These are phyloP conservation scores for Fusarium brachygibbosum DNA, from an alignment of 2,329 filamentous ascomycete species.

Conservation along the genomic window DNA sequence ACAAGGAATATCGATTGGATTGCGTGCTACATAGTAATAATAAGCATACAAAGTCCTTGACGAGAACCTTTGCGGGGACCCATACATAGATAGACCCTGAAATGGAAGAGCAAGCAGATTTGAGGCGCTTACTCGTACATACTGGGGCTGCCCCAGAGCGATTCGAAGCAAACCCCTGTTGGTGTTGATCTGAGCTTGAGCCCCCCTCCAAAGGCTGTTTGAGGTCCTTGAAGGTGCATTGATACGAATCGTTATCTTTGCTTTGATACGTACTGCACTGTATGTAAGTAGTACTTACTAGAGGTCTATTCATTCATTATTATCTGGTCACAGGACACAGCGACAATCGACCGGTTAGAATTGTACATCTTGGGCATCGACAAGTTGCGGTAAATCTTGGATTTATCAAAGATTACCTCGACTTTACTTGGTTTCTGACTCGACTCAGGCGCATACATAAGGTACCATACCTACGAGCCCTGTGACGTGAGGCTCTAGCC, in stretches of 20 bases:
- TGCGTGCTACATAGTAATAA: constrained; percentile 10
- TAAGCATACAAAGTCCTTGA: not conserved
- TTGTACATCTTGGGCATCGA: not conserved
- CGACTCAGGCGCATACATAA: constrained; percentile 22
- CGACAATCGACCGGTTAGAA: constrained; percentile 11
- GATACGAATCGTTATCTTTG: constrained; percentile 13
- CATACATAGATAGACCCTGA: constrained; percentile 2
- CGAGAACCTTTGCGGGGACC: constrained; percentile 33
- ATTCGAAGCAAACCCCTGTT: constrained; percentile 31
- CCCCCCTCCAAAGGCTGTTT: constrained; percentile 17
- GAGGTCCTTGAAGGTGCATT: constrained; percentile 21
- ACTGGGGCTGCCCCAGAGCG: constrained; percentile 10
- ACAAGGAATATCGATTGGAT: constrained; percentile 6
- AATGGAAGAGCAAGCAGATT: not conserved
- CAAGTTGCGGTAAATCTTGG: constrained; percentile 14
- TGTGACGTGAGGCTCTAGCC: constrained; percentile 49
- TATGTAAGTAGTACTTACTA: constrained; percentile 11
- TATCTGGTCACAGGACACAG: constrained; percentile 15
- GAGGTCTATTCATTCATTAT: not conserved
- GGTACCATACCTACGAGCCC: constrained; percentile 18
- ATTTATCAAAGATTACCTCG: constrained; percentile 5
- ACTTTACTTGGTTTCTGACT: constrained; percentile 21
- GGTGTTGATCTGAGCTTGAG: constrained; percentile 28
- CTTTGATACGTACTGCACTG: constrained; percentile 21
- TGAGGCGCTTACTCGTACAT: constrained; percentile 20